Conservation (phyloP, 2,329 filamentous ascomycete genomes). For the Aspergillus aculeatinus region DNA sequence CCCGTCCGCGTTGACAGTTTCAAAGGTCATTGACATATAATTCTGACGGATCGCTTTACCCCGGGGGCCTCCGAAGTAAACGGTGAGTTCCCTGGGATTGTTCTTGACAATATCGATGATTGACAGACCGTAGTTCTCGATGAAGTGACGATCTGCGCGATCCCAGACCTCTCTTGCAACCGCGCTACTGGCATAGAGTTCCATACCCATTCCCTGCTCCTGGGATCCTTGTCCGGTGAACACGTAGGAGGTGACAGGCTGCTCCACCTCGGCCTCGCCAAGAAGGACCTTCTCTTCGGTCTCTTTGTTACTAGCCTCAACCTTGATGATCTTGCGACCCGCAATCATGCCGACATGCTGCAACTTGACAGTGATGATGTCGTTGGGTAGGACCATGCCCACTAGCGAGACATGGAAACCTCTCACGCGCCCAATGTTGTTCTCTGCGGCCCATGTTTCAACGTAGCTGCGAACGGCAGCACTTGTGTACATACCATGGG, state of each 20-base stretch:
- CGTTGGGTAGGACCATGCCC: slow-evolving; percentile 98
- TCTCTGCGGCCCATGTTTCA: slow-evolving; percentile 98
- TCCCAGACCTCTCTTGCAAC: slow-evolving; percentile 99
- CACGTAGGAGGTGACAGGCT: slow-evolving; percentile 93
- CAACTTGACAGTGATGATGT: slow-evolving; percentile 89
- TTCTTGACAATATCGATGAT: slow-evolving; percentile 99
- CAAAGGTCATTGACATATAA: slow-evolving; percentile 99
- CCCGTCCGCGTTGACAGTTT: slow-evolving; percentile 91
- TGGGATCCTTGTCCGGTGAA: slow-evolving; percentile 98
- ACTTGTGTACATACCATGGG: slow-evolving; percentile 99
- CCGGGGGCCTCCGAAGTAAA: slow-evolving; percentile 94
- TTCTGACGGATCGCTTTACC: slow-evolving; percentile 98
- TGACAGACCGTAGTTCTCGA: slow-evolving; percentile 97
- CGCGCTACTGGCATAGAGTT: slow-evolving; percentile 87
- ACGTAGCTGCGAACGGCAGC: slow-evolving; percentile 93
- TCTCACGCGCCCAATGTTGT: slow-evolving; percentile 93
- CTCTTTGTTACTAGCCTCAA: slow-evolving; percentile 92
- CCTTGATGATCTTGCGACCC: slow-evolving; percentile 98
- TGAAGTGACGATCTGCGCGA: slow-evolving; percentile 92
- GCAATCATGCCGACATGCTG: slow-evolving; percentile 97
- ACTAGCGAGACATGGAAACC: slow-evolving; percentile 96
- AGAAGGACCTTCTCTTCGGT: slow-evolving; percentile 94
- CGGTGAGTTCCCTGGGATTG: slow-evolving; percentile 97
- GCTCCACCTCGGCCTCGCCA: slow-evolving; percentile 95
- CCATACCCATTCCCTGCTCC: slow-evolving; percentile 99